Evolutionary conservation across 805 yeast species (phyloP).

Genomic region (Teunomyces funiuensis): DNA sequence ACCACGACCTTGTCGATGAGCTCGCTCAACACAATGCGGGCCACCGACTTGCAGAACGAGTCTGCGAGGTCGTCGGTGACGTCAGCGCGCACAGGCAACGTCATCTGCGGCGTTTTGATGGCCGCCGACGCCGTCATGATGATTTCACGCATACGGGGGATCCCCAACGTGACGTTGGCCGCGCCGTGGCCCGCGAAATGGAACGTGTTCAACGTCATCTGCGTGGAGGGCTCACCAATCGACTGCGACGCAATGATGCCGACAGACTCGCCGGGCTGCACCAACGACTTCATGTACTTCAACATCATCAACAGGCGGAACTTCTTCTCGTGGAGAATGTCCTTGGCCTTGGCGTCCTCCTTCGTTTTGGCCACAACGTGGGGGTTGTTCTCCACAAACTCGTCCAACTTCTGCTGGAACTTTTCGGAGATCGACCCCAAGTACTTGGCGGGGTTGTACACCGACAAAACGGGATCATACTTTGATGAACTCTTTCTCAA

Average conservation of each 20-base stretch:
- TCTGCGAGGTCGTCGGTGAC: conserved; percentile 87
- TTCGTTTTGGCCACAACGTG: conserved; percentile 55
- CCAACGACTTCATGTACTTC: conserved; percentile 94
- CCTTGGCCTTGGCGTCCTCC: conserved; percentile 45
- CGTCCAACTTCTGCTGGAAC: conserved; percentile 79
- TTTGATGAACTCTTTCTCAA: conserved; percentile 63
- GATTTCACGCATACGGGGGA: conserved; percentile 99
- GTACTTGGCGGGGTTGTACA: conserved; percentile 84
- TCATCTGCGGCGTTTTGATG: conserved; percentile 99
- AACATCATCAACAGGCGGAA: conserved; percentile 97
- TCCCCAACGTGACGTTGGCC: conserved; percentile 98
- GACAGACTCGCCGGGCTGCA: conserved; percentile 96
- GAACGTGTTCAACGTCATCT: conserved; percentile 96
- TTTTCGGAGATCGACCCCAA: conserved; percentile 91
- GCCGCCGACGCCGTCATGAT: conserved; percentile 97
- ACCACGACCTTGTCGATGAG: conserved; percentile 82
- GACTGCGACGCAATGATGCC: conserved; percentile 98
- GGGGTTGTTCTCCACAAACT: conserved; percentile 57
- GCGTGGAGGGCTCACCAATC: conserved; percentile 98
- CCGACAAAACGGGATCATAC: conserved; percentile 86
- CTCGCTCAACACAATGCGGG: conserved; percentile 82
- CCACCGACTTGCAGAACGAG: conserved; percentile 86
- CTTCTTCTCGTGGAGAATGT: conserved; percentile 68
- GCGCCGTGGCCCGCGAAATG: conserved; percentile 99
- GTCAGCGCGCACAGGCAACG: conserved; percentile 77